phyloP scores from a whole-genome alignment of 495 filamentous ascomycete genomes.

The Aspergillus baeticus region DNA sequence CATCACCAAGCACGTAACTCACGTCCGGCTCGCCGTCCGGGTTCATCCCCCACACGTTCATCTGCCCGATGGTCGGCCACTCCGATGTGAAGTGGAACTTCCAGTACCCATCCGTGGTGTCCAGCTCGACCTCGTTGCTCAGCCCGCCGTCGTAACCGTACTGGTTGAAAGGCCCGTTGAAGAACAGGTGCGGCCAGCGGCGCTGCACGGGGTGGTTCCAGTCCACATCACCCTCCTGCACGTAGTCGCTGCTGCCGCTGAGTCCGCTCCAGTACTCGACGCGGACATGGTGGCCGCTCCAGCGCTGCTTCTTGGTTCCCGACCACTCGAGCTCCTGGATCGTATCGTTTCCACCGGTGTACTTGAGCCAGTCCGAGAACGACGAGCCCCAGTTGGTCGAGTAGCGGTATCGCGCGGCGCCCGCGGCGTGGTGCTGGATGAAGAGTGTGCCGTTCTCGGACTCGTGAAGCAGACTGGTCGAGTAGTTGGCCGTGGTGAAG shows the following conservation, averaged over 20 bases:
- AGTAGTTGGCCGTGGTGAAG: slow-evolving; percentile 60
- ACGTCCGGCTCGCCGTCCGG: slow-evolving; percentile 61
- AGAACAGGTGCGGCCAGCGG: slow-evolving; percentile 61
- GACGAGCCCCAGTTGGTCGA: slow-evolving; percentile 58
- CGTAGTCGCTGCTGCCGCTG: slow-evolving; percentile 61
- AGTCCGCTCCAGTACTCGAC: slow-evolving; percentile 67
- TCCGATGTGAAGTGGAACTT: slow-evolving; percentile 61
- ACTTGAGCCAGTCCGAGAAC: slow-evolving; percentile 59
- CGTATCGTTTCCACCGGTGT: slow-evolving; percentile 48
- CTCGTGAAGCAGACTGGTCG: slow-evolving; percentile 45
- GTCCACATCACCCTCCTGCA: slow-evolving; percentile 59
- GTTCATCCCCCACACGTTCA: slow-evolving; percentile 70
- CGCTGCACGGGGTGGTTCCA: slow-evolving; percentile 38
- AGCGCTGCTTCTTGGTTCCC: slow-evolving; percentile 58
- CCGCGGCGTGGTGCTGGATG: slow-evolving; percentile 59
- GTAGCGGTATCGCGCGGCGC: slow-evolving; percentile 64
- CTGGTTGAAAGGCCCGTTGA: slow-evolving; percentile 64
- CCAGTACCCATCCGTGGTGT: slow-evolving; percentile 52
- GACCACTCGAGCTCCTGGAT: slow-evolving; percentile 50
- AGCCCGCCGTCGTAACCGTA: slow-evolving; percentile 68
- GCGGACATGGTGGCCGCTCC: slow-evolving; percentile 64
- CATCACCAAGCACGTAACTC: slow-evolving; percentile 56
- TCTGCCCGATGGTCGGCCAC: slow-evolving; percentile 60
- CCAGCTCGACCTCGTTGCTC: slow-evolving; percentile 51
- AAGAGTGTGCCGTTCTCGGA: slow-evolving; percentile 39